These are phyloP conservation scores for Pyrenochaeta sp. DNA, from an alignment of 2,329 filamentous ascomycete genomes.

Conservation along the genomic window DNA sequence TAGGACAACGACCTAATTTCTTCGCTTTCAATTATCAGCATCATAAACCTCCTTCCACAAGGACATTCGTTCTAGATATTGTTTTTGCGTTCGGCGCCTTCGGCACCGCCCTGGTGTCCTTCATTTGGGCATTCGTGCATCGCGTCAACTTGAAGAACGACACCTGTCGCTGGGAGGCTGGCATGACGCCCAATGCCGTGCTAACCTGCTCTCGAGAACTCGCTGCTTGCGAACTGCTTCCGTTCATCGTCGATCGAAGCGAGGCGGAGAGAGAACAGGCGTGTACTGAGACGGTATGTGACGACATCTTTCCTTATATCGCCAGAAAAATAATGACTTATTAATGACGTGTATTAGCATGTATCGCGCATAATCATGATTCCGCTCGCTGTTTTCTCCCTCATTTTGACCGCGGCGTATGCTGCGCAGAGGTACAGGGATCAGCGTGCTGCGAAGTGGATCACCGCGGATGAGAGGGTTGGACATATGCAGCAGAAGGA, in stretches of 20 bases:
- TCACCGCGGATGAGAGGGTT: neutral
- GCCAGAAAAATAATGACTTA: too few relatives aligned
- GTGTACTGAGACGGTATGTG: neutral
- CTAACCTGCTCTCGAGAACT: slow-evolving; percentile 6
- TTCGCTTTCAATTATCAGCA: neutral
- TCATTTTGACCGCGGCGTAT: neutral
- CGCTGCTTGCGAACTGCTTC: slow-evolving; percentile 1
- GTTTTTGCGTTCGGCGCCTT: neutral
- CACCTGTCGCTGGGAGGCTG: neutral
- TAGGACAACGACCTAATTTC: too few relatives aligned
- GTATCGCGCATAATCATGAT: neutral
- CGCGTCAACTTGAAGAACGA: neutral
- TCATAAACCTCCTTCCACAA: neutral
- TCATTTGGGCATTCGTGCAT: neutral
- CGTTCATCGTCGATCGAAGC: neutral
- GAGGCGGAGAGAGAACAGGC: neutral
- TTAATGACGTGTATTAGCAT: neutral
- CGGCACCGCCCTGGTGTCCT: neutral
- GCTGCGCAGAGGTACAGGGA: neutral
- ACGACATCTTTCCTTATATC: neutral
- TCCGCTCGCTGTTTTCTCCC: neutral
- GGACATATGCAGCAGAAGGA: neutral
- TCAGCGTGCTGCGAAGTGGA: neutral
- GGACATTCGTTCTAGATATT: neutral
- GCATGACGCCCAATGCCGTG: neutral